Percentiles rank a stretch among this genome's conserved stretches.
Conservation (phyloP, 2,329 filamentous ascomycete species). For the Fusarium robinianum region DNA sequence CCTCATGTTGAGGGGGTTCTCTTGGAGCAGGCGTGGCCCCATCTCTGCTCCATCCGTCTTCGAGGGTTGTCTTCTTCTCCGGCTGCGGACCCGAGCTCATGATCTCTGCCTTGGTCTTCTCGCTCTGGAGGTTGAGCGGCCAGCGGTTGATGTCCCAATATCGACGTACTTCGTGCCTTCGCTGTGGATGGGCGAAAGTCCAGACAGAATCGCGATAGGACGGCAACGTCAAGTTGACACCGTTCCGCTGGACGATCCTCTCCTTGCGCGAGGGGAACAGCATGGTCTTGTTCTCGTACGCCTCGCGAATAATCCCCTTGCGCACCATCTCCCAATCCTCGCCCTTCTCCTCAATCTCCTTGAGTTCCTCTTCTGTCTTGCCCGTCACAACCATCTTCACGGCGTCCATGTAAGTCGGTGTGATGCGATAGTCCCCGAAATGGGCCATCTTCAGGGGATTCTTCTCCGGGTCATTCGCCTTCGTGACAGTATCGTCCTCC, state of each 20-base stretch:
- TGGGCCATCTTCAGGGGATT: constrained; percentile 9
- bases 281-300: constrained; percentile 48
- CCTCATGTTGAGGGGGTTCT: too few relatives aligned
- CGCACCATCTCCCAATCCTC: constrained; percentile 40
- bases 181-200: constrained; percentile 38
- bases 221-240: constrained; percentile 15
- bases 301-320: constrained; percentile 49
- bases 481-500: constrained; percentile 20
- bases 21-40: background rate
- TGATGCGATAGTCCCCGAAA: constrained; percentile 9
- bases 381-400: constrained; percentile 41
- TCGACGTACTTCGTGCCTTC: constrained; percentile 20
- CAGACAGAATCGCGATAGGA: constrained; percentile 39
- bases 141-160: constrained; percentile 56
- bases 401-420: constrained; percentile 36
- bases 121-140: constrained; percentile 49
- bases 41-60: background rate
- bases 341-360: too few relatives aligned
- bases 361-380: too few relatives aligned
- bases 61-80: background rate
- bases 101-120: constrained; percentile 39
- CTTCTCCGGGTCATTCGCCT: constrained; percentile 23
- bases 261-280: constrained; percentile 46
- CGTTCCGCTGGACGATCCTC: constrained; percentile 25
- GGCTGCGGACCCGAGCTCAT: constrained; percentile 9